Base-by-base conservation (phyloP, 192 early-diverging fungal species). In the Coemansia sp. region DNA sequence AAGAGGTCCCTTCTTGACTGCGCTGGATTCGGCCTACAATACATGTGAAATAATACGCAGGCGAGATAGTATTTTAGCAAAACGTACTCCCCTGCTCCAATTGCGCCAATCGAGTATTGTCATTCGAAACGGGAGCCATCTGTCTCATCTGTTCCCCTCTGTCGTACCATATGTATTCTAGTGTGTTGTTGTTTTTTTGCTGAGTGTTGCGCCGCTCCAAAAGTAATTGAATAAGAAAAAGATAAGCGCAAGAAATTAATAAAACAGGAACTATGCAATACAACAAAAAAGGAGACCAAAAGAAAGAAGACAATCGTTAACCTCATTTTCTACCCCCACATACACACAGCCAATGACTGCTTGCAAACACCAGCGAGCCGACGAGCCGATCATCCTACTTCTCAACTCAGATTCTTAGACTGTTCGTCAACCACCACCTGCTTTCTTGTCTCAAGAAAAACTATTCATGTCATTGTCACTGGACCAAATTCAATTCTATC, bases 11-110 rank as follows among this genome's bases (percentile, higher is more conserved):
- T 69, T 80, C 65, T 77, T 82, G 57, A 77, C 68, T 50, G 75
- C 67, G n/a, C 75, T 72, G 39, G 80, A 74, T 57, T 82, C 80
- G 28, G 80, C 80, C 79, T 79, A 79, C 50, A 33, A n/a, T 6
- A 23, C n/a, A 52, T 26, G 21, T 23, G 21, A 52, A 59, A 59
- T 32, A 21, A 6, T 37, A 28, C 26, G 19, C 11, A 53, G 19
- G 3, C 26, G 9, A 11, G 53, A 57, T 16, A 57, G 23, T 55
- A 3, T 26, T 26, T 55, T 55, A 55, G 52, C 9, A 14, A 16
- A 55, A 9, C 28, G 52, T 30, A 4, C 11, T 53, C 26, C 10
- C 21, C 26, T 21, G 26, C 26, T 26, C 26, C 17, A 14, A 46
- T 21, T 49, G 19, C 19, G 19, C 9, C 19, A 49, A 49, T 23